Evolutionary conservation across 1,284 basidiomycete species (phyloP), one percentile per base, ranked within the genome.

Genomic region (Melampsora americana): DNA sequence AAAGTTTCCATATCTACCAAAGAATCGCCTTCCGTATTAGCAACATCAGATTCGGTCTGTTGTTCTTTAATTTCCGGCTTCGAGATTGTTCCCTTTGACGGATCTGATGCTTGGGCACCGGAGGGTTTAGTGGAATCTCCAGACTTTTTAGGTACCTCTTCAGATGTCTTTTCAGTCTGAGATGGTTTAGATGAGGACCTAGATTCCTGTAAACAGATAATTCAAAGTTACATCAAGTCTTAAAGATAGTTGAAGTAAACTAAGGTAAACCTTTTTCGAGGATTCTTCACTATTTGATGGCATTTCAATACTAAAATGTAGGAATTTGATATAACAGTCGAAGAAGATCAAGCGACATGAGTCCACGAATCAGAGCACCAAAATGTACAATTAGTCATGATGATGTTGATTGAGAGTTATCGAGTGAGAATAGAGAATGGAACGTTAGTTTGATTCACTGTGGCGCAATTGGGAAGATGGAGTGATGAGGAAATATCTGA

Each of bases 1-100:
- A 95, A 93, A 42, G 87, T 90, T 2, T 90, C 89, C 87, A 89
- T 88, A 82, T 95, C 88, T 82, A 95, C 89, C 77, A 87, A 80
- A 7, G 46, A 79, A 78, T 50, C 92, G 89, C 90, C 82, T 84
- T 60, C 90, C 91, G 82, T 91, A 90, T 28, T 85, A 90, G 66
- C 78, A 86, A 60, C 39, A 42, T 64, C 35, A 62, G 61, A 28
- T 20, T 20, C 61, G 20, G 5, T 62, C 18, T 62, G n/a, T 14
- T 56, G 20, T 14, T 28, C 53, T n/a, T 6, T 23, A 28, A 56
- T 6, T 42, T 11, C 26, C 14, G 53, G n/a, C 53, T 56, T 56
- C 12, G 53, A 28, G 1, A 18, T 9, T 23, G 53, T 28, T n/a
- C 26, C 53, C 53, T 56, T 28, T n/a, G 53, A 56, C 1, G 20